A percentile compares a stretch with the other conserved stretches of the same genome.
phyloP scores from a whole-genome alignment of 2,329 filamentous ascomycete genomes.

The Calonectria henricotiae region DNA sequence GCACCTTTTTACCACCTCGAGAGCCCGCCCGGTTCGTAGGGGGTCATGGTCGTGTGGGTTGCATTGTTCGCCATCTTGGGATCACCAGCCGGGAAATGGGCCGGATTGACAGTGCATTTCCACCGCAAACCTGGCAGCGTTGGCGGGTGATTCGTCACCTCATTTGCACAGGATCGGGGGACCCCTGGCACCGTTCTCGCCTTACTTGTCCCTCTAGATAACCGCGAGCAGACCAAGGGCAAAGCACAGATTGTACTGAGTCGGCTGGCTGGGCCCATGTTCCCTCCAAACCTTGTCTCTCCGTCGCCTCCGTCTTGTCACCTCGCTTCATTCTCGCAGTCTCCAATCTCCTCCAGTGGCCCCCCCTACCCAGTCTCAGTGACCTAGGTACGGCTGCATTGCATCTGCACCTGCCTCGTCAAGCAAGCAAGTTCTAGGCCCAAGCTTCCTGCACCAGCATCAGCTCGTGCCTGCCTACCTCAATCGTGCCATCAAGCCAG shows the following conservation, averaged over 20 bases:
- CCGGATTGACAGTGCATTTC: slow-evolving; percentile 10
- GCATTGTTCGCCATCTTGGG: slow-evolving; percentile 19
- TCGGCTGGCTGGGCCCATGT: neutral
- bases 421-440: slow-evolving; percentile 12
- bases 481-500: slow-evolving; percentile 17
- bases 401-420: slow-evolving; percentile 21
- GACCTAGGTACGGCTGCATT: neutral
- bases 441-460: slow-evolving; percentile 10
- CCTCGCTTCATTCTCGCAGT: neutral
- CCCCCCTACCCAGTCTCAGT: neutral
- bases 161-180: slow-evolving; percentile 19
- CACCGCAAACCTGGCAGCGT: slow-evolving; percentile 21
- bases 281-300: slow-evolving; percentile 24
- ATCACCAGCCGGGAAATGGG: slow-evolving; percentile 16
- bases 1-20: slow-evolving; percentile 19
- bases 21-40: slow-evolving; percentile 17
- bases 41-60: slow-evolving; percentile 11
- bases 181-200: slow-evolving; percentile 10
- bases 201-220: slow-evolving; percentile 21
- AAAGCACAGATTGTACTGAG: neutral
- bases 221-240: slow-evolving; percentile 1
- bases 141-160: slow-evolving; percentile 24
- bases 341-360: no score
- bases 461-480: slow-evolving; percentile 16
- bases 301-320: slow-evolving; percentile 11